A percentile compares a stretch with the other conserved stretches of the same genome.
These are phyloP conservation scores for Lycium ferocissimum DNA, from an alignment of 257 asterid genomes.

Conservation along the genomic window DNA sequence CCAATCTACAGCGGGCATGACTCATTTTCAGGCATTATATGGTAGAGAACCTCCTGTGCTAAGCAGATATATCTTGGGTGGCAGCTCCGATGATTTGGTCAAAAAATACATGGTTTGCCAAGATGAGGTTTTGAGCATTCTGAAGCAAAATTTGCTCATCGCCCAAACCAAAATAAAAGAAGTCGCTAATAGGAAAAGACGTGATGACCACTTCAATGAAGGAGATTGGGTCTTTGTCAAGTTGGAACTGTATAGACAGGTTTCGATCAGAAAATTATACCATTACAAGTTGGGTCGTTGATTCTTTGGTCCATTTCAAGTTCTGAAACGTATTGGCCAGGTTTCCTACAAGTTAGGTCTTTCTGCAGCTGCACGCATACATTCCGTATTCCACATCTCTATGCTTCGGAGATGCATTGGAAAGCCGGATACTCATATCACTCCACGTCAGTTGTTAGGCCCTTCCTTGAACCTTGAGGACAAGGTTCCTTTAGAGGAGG, in stretches of 20 bases:
- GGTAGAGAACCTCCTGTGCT: background rate
- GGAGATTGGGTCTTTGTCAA: constrained; percentile 17
- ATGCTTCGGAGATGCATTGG: too few species aligned
- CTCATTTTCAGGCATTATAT: too few species aligned
- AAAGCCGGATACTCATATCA: too few species aligned
- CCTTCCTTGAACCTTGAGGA: too few species aligned
- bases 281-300: background rate
- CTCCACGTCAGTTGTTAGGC: too few species aligned
- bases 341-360: background rate
- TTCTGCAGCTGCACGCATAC: background rate
- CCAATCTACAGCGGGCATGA: too few species aligned
- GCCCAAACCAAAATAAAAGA: background rate
- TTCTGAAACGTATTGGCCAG: background rate
- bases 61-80: background rate
- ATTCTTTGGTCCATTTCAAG: background rate
- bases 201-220: background rate
- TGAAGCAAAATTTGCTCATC: background rate
- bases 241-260: constrained; percentile 17
- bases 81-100: background rate
- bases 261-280: background rate
- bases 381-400: background rate
- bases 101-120: background rate
- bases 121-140: background rate
- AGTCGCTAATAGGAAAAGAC: background rate
- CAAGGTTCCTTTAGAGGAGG: too few species aligned